A percentile compares a stretch with the other conserved stretches of the same genome.
Evolutionary conservation across 2,329 filamentous ascomycete genomes (phyloP).

Genomic region (Hortaea werneckii): DNA sequence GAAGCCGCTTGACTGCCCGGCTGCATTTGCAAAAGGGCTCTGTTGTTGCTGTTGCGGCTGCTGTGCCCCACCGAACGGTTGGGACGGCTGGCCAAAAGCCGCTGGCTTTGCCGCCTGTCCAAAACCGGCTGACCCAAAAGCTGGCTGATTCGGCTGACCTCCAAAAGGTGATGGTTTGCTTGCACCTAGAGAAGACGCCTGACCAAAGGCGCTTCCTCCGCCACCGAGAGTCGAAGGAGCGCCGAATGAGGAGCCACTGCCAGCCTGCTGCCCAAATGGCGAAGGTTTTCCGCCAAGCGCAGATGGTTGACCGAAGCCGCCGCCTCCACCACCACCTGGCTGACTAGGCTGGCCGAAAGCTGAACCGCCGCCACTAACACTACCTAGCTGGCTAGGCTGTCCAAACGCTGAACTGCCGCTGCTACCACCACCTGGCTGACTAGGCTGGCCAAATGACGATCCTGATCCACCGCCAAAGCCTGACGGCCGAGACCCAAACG

Average conservation of each 20-base stretch:
- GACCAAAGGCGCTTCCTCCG: slow-evolving; percentile 20
- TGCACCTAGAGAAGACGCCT: slow-evolving; percentile 9
- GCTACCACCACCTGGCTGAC: too few relatives aligned
- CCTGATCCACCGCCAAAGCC: neutral
- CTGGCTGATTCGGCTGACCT: slow-evolving; percentile 13
- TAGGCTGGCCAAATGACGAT: neutral
- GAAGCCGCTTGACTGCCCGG: slow-evolving; percentile 1
- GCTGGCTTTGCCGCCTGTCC: slow-evolving; percentile 16
- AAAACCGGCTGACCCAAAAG: slow-evolving; percentile 19
- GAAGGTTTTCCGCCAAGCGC: slow-evolving; percentile 9
- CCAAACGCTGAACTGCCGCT: slow-evolving; percentile 10
- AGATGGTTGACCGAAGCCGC: neutral
- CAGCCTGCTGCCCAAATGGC: slow-evolving; percentile 3
- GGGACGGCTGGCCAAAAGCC: slow-evolving; percentile 28
- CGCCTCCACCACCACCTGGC: neutral
- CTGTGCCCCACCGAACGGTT: slow-evolving; percentile 9
- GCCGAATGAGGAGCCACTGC: slow-evolving; percentile 10
- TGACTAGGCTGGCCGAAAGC: slow-evolving; percentile 9
- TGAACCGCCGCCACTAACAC: slow-evolving; percentile 2
- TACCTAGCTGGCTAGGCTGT: slow-evolving; percentile 7
- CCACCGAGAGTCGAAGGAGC: slow-evolving; percentile 4
- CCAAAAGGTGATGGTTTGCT: slow-evolving; percentile 14
- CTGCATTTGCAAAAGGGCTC: neutral
- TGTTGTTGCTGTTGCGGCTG: slow-evolving; percentile 2
- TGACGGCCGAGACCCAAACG: slow-evolving; percentile 4